Evolutionary conservation across 129 eudicot species (phyloP).

Genomic region (Pseudognaphalium luteoalbum): DNA sequence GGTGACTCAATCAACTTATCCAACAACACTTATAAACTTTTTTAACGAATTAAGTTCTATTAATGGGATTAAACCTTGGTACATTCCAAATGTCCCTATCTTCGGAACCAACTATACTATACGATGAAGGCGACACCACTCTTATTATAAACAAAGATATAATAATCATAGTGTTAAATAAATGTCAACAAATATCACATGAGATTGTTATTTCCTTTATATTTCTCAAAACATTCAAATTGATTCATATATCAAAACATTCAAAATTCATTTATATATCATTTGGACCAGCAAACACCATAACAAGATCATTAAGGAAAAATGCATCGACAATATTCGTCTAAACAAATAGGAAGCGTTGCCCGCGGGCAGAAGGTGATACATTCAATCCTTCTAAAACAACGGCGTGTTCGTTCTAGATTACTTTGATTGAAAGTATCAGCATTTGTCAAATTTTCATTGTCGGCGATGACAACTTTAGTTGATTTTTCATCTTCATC

Average conservation of each 20-base stretch:
- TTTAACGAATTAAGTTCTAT: too few species aligned
- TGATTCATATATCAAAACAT: neutral
- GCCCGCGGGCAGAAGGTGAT: slow-evolving; percentile 15
- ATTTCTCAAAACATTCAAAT: neutral
- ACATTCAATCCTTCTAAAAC: slow-evolving; percentile 21
- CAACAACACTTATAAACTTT: too few species aligned
- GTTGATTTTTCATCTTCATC: neutral
- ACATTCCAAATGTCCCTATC: too few species aligned
- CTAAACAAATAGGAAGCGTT: slow-evolving; percentile 22
- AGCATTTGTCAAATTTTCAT: neutral
- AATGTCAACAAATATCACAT: neutral
- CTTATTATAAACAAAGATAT: too few species aligned
- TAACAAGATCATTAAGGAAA: neutral
- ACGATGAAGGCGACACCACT: too few species aligned
- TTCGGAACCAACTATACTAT: too few species aligned
- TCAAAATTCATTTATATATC: neutral
- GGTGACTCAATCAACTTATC: too few species aligned
- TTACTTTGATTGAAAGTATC: neutral
- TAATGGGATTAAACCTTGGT: too few species aligned
- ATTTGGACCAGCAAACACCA: neutral
- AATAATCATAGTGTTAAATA: neutral
- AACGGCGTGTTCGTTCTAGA: neutral
- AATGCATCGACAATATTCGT: slow-evolving; percentile 24
- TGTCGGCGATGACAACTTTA: neutral
- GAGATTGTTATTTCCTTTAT: neutral